Evolutionary conservation across 2,329 filamentous ascomycete genomes (phyloP), one percentile per base, ranked within the genome.

Genomic region (Xylaria sp.): DNA sequence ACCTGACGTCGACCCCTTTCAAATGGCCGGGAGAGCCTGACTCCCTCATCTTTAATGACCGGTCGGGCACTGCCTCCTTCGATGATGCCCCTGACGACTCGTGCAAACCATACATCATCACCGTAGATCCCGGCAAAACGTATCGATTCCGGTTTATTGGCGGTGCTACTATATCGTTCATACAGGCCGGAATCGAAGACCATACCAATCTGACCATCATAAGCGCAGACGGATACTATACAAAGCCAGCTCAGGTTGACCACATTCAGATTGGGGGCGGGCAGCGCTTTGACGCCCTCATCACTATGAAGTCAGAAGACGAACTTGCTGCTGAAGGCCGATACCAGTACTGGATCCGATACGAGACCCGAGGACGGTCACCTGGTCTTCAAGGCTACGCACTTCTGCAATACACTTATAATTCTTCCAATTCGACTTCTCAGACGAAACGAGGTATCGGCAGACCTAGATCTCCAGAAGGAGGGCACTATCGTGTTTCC

Each of bases 131-230:
- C 0, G 86, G 82, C 12, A 88, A 85, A 75, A 88, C 85, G 0
- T 92, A 92, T 73, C 84, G 89, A 1, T 78, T 92, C 62, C 84
- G 90, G 10, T 87, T 89, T 73, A 84, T 92, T 52, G 88, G 88
- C 3, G 83, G 78, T 0, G 86, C 85, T 0, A 86, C 86, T 0
- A 79, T 91, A 20, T 88, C 87, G 0, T 82, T 87, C 70, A 78
- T 86, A 3, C 83, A 84, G 1, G 73, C 90, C 2, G 88, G 81
- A 0, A 84, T 92, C 50, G 87, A 90, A 69, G 84, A 77, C 6
- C 90, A 92, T 72, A 74, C 81, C 1, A 79, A 85, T 10, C 76
- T 91, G 48, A 84, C 83, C 0, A 81, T 92, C 63, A 88, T 92
- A 65, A 86, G 87, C 66, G 89, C 87, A 0, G 90, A 92, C 69